A percentile compares a stretch with the other conserved stretches of the same genome.
phyloP scores from a whole-genome alignment of 1,284 basidiomycete species.

The Moesziomyces sp. region DNA sequence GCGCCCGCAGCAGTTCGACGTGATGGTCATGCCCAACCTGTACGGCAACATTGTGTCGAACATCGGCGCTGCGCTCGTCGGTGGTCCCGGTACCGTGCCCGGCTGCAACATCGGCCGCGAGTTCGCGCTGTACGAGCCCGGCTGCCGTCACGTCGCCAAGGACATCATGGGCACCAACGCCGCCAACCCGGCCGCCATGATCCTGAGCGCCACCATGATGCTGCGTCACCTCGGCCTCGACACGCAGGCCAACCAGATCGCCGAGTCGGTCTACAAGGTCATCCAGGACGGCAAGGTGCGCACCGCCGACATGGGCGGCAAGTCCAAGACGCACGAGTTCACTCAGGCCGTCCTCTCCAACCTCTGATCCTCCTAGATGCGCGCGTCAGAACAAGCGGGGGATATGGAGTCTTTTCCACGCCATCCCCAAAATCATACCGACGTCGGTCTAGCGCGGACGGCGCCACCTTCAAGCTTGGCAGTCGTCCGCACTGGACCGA shows the following conservation, averaged over 20 bases:
- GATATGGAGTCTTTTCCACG: too few relatives aligned
- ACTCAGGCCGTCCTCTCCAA: constrained; percentile 65
- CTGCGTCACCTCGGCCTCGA: constrained; percentile 97
- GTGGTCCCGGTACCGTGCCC: constrained; percentile 96
- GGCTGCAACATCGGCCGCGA: constrained; percentile 98
- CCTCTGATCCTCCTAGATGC: constrained; percentile 32
- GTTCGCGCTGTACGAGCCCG: constrained; percentile 98
- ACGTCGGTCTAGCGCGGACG: constrained; percentile 12
- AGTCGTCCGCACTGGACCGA: constrained; percentile 8
- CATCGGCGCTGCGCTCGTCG: constrained; percentile 97
- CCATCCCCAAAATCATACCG: constrained; percentile 1
- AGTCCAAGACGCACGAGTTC: constrained; percentile 66
- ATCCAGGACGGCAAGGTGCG: constrained; percentile 88
- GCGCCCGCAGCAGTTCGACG: constrained; percentile 94
- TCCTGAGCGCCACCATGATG: constrained; percentile 98
- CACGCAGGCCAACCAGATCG: constrained; percentile 92
- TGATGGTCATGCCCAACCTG: constrained; percentile 96
- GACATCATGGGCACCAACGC: constrained; percentile 98
- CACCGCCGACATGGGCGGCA: constrained; percentile 93
- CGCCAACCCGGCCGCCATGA: constrained; percentile 98
- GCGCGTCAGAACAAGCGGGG: not conserved
- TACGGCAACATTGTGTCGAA: constrained; percentile 98
- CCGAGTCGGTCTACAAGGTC: constrained; percentile 90
- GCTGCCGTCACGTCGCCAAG: constrained; percentile 97
- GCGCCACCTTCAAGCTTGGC: not conserved